These are phyloP conservation scores for Trichoderma endophyticum DNA, from an alignment of 2,329 filamentous ascomycete species.

Conservation along the genomic window DNA sequence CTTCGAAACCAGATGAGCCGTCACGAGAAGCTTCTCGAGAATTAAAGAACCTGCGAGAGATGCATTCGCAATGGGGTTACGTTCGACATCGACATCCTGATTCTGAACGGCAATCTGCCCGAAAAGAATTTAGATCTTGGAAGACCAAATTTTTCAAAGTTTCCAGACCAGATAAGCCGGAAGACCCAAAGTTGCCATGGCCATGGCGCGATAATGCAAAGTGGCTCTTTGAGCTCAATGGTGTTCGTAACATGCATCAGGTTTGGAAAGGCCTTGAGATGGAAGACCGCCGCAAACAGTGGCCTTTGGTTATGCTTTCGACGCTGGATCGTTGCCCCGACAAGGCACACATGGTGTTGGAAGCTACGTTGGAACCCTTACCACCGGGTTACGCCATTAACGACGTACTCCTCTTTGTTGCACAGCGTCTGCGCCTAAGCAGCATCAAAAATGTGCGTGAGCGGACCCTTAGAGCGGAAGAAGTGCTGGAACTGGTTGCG, in stretches of 20 bases:
- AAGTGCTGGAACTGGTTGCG: slow-evolving; percentile 29
- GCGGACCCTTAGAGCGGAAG: slow-evolving; percentile 27
- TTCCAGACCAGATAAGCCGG: neutral
- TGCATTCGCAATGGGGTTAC: slow-evolving; percentile 33
- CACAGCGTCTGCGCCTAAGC: slow-evolving; percentile 23
- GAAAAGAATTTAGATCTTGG: slow-evolving; percentile 30
- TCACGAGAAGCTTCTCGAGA: neutral
- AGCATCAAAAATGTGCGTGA: slow-evolving; percentile 24
- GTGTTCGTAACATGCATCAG: slow-evolving; percentile 30
- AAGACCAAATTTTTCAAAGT: slow-evolving; percentile 28
- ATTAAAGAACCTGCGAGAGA: slow-evolving; percentile 8
- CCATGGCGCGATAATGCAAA: slow-evolving; percentile 28
- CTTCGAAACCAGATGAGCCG: neutral
- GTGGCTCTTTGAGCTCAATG: slow-evolving; percentile 32
- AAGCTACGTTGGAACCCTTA: slow-evolving; percentile 37
- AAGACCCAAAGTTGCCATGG: slow-evolving; percentile 22
- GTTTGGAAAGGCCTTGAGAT: slow-evolving; percentile 33
- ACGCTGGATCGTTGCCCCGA: slow-evolving; percentile 34
- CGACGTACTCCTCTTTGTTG: slow-evolving; percentile 36
- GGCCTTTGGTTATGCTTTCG: slow-evolving; percentile 37
- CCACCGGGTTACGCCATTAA: slow-evolving; percentile 38
- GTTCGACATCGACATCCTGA: slow-evolving; percentile 28
- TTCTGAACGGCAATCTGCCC: slow-evolving; percentile 24
- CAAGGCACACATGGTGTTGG: slow-evolving; percentile 33
- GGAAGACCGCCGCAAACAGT: slow-evolving; percentile 27